These are phyloP conservation scores for Clarireedia paspali DNA, from an alignment of 2,329 filamentous ascomycete species.

Conservation along the genomic window DNA sequence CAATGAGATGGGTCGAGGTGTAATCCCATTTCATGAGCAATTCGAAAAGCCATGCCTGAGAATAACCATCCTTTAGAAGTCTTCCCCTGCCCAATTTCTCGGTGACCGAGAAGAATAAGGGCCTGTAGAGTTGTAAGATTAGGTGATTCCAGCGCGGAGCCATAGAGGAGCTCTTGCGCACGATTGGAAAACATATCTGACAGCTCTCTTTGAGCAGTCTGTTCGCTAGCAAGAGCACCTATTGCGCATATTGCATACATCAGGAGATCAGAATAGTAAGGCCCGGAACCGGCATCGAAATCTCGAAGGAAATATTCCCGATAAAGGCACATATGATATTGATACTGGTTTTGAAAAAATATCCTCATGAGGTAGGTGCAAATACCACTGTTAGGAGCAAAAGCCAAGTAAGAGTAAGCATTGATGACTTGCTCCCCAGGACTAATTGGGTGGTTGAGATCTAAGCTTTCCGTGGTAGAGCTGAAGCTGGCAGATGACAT, in stretches of 20 bases:
- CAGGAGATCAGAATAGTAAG: conserved; percentile 42
- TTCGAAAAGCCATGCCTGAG: conserved; percentile 43
- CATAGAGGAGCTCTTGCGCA: conserved; percentile 37
- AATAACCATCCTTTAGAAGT: conserved; percentile 44
- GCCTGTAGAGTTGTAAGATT: conserved; percentile 41
- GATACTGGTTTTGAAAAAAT: conserved; percentile 42
- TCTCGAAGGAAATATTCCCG: conserved; percentile 43
- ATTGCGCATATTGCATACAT: conserved; percentile 42
- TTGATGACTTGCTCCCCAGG: background rate
- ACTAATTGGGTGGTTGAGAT: background rate
- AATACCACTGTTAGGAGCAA: conserved; percentile 37
- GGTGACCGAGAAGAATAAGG: conserved; percentile 38
- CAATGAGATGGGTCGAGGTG: conserved; percentile 45
- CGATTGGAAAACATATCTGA: conserved; percentile 38
- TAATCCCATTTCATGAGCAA: conserved; percentile 45
- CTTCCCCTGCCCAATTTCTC: conserved; percentile 40
- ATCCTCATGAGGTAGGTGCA: conserved; percentile 39
- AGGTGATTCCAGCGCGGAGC: conserved; percentile 37
- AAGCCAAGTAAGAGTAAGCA: conserved; percentile 19
- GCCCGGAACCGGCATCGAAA: conserved; percentile 38
- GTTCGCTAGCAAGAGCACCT: conserved; percentile 39
- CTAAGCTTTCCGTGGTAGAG: background rate
- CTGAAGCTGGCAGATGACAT: background rate
- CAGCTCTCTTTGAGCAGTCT: conserved; percentile 29
- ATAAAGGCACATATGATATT: conserved; percentile 43